A percentile compares a stretch with the other conserved stretches of the same genome.
Conservation (phyloP, 2,329 filamentous ascomycete genomes). For the Paramyrothecium roridum region DNA sequence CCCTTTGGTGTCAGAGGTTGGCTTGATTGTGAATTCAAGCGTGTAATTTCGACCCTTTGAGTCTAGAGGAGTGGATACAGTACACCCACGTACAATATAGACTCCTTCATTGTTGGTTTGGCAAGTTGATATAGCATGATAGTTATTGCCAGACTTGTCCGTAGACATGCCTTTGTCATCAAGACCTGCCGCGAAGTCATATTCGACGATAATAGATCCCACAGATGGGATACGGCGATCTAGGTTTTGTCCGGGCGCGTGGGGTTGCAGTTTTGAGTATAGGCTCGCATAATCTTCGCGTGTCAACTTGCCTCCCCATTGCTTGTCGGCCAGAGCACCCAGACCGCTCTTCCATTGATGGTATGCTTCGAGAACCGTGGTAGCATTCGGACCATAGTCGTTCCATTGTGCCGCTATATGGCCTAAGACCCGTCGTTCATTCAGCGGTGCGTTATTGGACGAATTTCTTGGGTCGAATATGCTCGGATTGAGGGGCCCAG, state of each 20-base stretch:
- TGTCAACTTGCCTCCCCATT: conserved; percentile 17
- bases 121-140: conserved; percentile 33
- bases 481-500: conserved; percentile 13
- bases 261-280: conserved; percentile 9
- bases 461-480: conserved; percentile 15
- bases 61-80: conserved; percentile 40
- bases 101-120: conserved; percentile 15
- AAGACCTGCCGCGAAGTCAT: conserved; percentile 14
- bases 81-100: conserved; percentile 31
- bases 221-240: conserved; percentile 12
- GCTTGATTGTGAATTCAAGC: conserved; percentile 25
- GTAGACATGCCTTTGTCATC: conserved; percentile 2
- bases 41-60: conserved; percentile 58
- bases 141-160: conserved; percentile 14
- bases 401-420: conserved; percentile 20
- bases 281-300: conserved; percentile 6
- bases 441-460: conserved; percentile 10
- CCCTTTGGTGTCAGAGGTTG: not conserved
- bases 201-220: conserved; percentile 11
- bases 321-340: conserved; percentile 20
- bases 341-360: conserved; percentile 17
- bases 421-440: conserved; percentile 11
- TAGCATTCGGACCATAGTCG: conserved; percentile 13
- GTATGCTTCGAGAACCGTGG: conserved; percentile 20
- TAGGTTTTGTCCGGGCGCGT: conserved; percentile 15